Conservation (phyloP, 257 asterid genomes). For the Jacaranda copaia region DNA sequence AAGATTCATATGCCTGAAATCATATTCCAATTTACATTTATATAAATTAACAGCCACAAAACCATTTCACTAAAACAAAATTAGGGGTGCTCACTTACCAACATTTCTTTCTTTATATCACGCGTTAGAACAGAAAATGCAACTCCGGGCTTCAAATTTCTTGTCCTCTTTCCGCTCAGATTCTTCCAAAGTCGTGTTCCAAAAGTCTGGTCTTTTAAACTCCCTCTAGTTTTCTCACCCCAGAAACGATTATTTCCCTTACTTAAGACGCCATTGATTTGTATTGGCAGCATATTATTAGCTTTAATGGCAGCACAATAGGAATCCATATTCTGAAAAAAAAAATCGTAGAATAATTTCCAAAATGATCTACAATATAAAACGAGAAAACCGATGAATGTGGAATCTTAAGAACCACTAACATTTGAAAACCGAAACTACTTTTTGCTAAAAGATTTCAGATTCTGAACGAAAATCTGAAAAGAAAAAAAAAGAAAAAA, state of each 20-base stretch:
- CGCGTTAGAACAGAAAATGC: slow-evolving; percentile 70
- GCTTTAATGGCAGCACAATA: slow-evolving; percentile 55
- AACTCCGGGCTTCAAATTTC: slow-evolving; percentile 58
- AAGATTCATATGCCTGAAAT: slow-evolving; percentile 61
- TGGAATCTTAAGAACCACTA: background rate
- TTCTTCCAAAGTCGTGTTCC: slow-evolving; percentile 43
- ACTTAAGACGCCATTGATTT: slow-evolving; percentile 35
- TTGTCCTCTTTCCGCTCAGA: slow-evolving; percentile 36
- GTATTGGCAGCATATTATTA: slow-evolving; percentile 39
- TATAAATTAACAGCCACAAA: background rate
- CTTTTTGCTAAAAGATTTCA: slow-evolving; percentile 39
- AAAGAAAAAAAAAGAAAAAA: too few species aligned
- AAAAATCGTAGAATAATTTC: slow-evolving; percentile 21
- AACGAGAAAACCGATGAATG: background rate
- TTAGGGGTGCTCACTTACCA: slow-evolving; percentile 42
- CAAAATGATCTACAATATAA: slow-evolving; percentile 3
- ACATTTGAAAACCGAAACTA: background rate
- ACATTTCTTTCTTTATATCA: slow-evolving; percentile 69
- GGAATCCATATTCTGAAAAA: slow-evolving; percentile 54
- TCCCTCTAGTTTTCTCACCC: slow-evolving; percentile 55
- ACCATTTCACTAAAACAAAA: background rate
- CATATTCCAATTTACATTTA: slow-evolving; percentile 30
- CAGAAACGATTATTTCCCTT: slow-evolving; percentile 44
- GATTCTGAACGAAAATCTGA: background rate
- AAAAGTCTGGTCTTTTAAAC: slow-evolving; percentile 42